Conservation (phyloP, 768 basidiomycete genomes). For the Lentinula sp. region DNA sequence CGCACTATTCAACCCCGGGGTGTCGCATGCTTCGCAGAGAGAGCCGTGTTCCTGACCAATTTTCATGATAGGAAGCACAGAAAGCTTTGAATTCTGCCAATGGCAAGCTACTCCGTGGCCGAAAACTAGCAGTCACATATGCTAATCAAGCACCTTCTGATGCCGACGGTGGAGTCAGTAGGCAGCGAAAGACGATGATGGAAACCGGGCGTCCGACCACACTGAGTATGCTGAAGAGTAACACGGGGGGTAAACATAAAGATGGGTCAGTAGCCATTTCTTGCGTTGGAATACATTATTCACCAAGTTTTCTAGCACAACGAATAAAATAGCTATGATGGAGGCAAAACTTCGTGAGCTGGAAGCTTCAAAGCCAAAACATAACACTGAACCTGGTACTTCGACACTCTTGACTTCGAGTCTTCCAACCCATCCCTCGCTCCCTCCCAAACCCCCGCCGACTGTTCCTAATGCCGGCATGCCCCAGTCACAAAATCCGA, state of each 20-base stretch:
- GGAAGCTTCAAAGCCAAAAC: slow-evolving; percentile 35
- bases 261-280: slow-evolving; percentile 33
- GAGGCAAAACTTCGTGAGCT: slow-evolving; percentile 92
- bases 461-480: background rate
- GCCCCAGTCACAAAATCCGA: background rate
- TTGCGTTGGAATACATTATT: background rate
- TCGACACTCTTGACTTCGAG: slow-evolving; percentile 3
- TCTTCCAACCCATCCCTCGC: slow-evolving; percentile 3
- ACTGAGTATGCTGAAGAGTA: slow-evolving; percentile 80
- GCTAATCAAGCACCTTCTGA: slow-evolving; percentile 77
- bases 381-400: background rate
- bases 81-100: slow-evolving; percentile 71
- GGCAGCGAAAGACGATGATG: slow-evolving; percentile 36
- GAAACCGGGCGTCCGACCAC: slow-evolving; percentile 76
- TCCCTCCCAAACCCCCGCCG: slow-evolving; percentile 7
- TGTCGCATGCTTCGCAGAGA: background rate
- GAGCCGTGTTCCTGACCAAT: slow-evolving; percentile 4
- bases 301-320: slow-evolving; percentile 46
- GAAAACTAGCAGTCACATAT: slow-evolving; percentile 86
- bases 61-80: slow-evolving; percentile 61
- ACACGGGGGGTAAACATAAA: slow-evolving; percentile 41
- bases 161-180: slow-evolving; percentile 17
- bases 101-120: slow-evolving; percentile 78
- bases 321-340: slow-evolving; percentile 89
- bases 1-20: slow-evolving; percentile 2